phyloP scores from a whole-genome alignment of 2,329 filamentous ascomycete species.

The Fusarium burgessii region DNA sequence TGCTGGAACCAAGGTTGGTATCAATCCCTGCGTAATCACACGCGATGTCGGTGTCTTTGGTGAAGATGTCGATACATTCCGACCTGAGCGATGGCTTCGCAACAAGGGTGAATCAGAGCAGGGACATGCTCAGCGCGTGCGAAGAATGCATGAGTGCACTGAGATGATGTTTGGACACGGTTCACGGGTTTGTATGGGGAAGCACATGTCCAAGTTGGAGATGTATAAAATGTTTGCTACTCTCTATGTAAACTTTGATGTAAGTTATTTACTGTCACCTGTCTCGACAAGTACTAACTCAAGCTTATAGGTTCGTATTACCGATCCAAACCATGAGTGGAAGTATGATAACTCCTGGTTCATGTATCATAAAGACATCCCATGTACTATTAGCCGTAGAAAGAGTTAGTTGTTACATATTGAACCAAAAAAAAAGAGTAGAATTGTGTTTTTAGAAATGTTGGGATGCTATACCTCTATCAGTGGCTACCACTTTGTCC shows the following conservation, averaged over 20 bases:
- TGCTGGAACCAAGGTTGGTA: slow-evolving; percentile 19
- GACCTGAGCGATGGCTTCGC: slow-evolving; percentile 29
- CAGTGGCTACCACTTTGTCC: too few relatives aligned
- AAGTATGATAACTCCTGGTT: slow-evolving; percentile 39
- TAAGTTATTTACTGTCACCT: background rate
- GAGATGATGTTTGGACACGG: slow-evolving; percentile 39
- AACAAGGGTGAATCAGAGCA: slow-evolving; percentile 11
- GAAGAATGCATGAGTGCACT: slow-evolving; percentile 32
- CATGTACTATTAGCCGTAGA: slow-evolving; percentile 23
- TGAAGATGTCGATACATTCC: slow-evolving; percentile 21
- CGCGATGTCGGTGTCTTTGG: slow-evolving; percentile 30
- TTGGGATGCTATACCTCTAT: too few relatives aligned
- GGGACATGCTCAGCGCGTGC: slow-evolving; percentile 3
- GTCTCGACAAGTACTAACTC: background rate
- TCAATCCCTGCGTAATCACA: slow-evolving; percentile 33
- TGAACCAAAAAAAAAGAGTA: too few relatives aligned
- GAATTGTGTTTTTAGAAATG: too few relatives aligned
- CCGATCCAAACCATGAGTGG: slow-evolving; percentile 17
- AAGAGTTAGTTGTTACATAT: background rate
- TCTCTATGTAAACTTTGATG: slow-evolving; percentile 30
- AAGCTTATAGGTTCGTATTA: slow-evolving; percentile 4
- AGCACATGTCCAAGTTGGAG: slow-evolving; percentile 36
- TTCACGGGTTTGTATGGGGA: slow-evolving; percentile 33
- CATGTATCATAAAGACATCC: slow-evolving; percentile 39
- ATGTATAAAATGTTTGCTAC: slow-evolving; percentile 40